Conservation (phyloP, 345 rosid genomes). For the Lepidium didymum region DNA sequence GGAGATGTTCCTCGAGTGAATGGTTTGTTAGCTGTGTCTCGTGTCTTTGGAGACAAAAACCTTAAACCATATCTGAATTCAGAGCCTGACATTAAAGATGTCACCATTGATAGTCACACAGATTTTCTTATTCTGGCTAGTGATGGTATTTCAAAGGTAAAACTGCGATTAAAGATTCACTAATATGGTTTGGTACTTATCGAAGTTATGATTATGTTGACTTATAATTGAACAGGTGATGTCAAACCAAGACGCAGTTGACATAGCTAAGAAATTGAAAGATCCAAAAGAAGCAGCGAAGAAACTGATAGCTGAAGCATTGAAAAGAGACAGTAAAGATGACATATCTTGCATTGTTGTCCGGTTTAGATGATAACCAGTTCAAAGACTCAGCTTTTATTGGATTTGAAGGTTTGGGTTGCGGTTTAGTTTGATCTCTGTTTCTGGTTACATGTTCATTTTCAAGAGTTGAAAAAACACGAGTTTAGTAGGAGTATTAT, state of each 20-base stretch:
- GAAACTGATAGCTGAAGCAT: conserved; percentile 37
- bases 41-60: conserved; percentile 71
- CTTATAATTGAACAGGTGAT: conserved; percentile 33
- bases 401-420: background rate
- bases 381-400: background rate
- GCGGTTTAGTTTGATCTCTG: background rate
- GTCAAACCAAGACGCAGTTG: conserved; percentile 56
- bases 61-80: conserved; percentile 59
- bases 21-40: conserved; percentile 73
- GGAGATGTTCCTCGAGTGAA: conserved; percentile 81
- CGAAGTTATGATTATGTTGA: background rate
- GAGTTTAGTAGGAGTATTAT: background rate
- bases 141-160: conserved; percentile 73
- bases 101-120: conserved; percentile 26
- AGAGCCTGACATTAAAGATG: conserved; percentile 49
- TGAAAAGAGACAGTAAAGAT: conserved; percentile 51
- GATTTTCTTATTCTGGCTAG: conserved; percentile 57
- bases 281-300: conserved; percentile 53
- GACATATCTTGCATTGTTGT: conserved; percentile 67
- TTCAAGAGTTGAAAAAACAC: background rate
- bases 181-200: background rate
- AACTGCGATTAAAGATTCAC: background rate
- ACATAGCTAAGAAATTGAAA: conserved; percentile 40
- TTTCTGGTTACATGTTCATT: background rate
- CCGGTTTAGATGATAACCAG: conserved; percentile 35